Conservation (phyloP, 805 yeast species). For the Metschnikowia sp. region DNA sequence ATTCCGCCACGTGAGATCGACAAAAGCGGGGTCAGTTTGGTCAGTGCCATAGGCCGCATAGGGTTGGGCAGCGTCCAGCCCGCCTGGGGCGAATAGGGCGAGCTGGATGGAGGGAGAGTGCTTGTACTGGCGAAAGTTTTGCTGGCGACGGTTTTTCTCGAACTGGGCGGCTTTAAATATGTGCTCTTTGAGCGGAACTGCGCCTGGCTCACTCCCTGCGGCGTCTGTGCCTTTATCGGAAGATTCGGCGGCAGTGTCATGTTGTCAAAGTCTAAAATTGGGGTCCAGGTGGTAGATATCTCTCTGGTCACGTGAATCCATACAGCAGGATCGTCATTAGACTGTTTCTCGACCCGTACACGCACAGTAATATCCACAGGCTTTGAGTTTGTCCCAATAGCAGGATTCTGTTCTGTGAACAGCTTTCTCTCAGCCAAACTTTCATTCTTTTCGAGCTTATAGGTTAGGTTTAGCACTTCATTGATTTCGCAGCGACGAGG, state of each 20-base stretch:
- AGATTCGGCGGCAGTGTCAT: background rate
- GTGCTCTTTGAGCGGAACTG: slow-evolving; percentile 10
- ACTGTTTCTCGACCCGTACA: slow-evolving; percentile 23
- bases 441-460: slow-evolving; percentile 20
- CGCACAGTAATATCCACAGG: slow-evolving; percentile 22
- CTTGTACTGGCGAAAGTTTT: slow-evolving; percentile 17
- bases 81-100: slow-evolving; percentile 3
- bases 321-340: background rate
- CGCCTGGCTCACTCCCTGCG: slow-evolving; percentile 1
- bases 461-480: slow-evolving; percentile 13
- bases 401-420: background rate
- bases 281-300: slow-evolving; percentile 39
- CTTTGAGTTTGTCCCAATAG: background rate
- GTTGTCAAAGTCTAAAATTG: slow-evolving; percentile 31
- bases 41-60: background rate
- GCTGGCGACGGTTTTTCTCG: slow-evolving; percentile 21
- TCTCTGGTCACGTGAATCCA: slow-evolving; percentile 22
- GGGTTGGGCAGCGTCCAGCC: slow-evolving; percentile 1
- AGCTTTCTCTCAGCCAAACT: background rate
- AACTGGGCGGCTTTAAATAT: slow-evolving; percentile 1
- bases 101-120: background rate
- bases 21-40: slow-evolving; percentile 9
- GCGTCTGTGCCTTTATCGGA: background rate
- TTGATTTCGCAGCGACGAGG: slow-evolving; percentile 10
- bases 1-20: slow-evolving; percentile 3